phyloP scores from a whole-genome alignment of 2,329 filamentous ascomycete species.

The Daldinia sp. region DNA sequence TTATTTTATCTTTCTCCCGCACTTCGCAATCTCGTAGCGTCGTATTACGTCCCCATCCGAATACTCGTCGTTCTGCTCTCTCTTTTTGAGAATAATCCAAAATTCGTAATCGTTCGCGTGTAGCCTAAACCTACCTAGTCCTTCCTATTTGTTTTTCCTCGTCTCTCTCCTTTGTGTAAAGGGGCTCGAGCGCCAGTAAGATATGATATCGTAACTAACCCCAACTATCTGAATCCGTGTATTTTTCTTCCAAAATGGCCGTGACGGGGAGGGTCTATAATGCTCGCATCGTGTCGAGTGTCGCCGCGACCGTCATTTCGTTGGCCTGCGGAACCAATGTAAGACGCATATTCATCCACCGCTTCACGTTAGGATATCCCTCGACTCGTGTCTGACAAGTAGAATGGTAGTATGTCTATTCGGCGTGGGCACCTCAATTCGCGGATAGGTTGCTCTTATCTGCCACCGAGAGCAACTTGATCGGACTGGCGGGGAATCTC shows the following conservation, averaged over 20 bases:
- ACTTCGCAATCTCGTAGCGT: neutral
- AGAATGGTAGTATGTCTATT: slow-evolving; percentile 85
- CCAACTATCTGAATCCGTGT: slow-evolving; percentile 1
- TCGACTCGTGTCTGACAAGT: slow-evolving; percentile 14
- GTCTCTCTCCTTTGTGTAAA: slow-evolving; percentile 3
- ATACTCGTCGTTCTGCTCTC: slow-evolving; percentile 6
- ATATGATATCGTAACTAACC: slow-evolving; percentile 17
- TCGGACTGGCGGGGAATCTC: slow-evolving; percentile 84
- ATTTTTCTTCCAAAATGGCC: slow-evolving; percentile 48
- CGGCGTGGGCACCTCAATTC: slow-evolving; percentile 96
- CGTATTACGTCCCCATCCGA: slow-evolving; percentile 30
- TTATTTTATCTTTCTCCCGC: no score
- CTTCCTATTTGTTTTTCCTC: neutral
- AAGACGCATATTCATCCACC: slow-evolving; percentile 51
- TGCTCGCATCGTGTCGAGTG: slow-evolving; percentile 80
- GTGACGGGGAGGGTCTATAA: slow-evolving; percentile 61
- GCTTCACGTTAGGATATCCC: neutral
- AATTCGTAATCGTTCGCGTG: slow-evolving; percentile 7
- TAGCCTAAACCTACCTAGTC: slow-evolving; percentile 6
- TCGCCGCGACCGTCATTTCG: slow-evolving; percentile 84
- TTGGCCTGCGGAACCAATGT: slow-evolving; percentile 95
- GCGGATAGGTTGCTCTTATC: slow-evolving; percentile 85
- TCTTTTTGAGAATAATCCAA: slow-evolving; percentile 9
- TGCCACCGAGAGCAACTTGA: slow-evolving; percentile 91
- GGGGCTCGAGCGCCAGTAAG: neutral